Evolutionary conservation across 2,329 filamentous ascomycete species (phyloP).

Genomic region (Botryosphaeria agaves): DNA sequence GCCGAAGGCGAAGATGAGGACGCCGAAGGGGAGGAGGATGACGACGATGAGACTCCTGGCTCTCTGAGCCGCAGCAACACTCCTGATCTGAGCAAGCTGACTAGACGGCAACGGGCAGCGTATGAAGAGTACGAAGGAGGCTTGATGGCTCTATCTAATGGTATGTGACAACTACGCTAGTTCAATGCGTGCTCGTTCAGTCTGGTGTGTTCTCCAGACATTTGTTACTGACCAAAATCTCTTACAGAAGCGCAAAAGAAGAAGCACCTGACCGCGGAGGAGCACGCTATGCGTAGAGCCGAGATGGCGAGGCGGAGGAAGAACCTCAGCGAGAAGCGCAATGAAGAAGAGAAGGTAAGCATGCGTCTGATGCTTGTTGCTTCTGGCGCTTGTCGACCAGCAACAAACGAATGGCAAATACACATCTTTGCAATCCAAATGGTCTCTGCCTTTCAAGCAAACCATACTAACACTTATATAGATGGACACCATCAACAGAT

Average conservation of each 20-base stretch:
- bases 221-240: too few relatives aligned
- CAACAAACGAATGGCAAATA: background rate
- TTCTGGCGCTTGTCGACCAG: background rate
- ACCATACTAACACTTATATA: slow-evolving; percentile 18
- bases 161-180: slow-evolving; percentile 13
- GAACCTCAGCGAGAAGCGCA: slow-evolving; percentile 60
- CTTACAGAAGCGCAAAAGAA: slow-evolving; percentile 48
- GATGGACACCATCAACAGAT: slow-evolving; percentile 85
- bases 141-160: slow-evolving; percentile 37
- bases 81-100: slow-evolving; percentile 48
- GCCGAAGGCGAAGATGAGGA: slow-evolving; percentile 18
- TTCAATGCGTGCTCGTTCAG: too few relatives aligned
- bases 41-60: slow-evolving; percentile 31
- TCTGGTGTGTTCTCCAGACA: too few relatives aligned
- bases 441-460: slow-evolving; percentile 2
- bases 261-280: slow-evolving; percentile 55
- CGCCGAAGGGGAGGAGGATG: slow-evolving; percentile 21
- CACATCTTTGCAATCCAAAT: background rate
- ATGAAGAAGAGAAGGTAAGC: slow-evolving; percentile 63
- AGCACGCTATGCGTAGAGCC: slow-evolving; percentile 53
- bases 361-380: too few relatives aligned
- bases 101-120: slow-evolving; percentile 47
- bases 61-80: slow-evolving; percentile 36
- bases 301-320: slow-evolving; percentile 60
- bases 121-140: slow-evolving; percentile 32